Conservation (phyloP, 2,329 filamentous ascomycete genomes). For the Aspergillus fructus region DNA sequence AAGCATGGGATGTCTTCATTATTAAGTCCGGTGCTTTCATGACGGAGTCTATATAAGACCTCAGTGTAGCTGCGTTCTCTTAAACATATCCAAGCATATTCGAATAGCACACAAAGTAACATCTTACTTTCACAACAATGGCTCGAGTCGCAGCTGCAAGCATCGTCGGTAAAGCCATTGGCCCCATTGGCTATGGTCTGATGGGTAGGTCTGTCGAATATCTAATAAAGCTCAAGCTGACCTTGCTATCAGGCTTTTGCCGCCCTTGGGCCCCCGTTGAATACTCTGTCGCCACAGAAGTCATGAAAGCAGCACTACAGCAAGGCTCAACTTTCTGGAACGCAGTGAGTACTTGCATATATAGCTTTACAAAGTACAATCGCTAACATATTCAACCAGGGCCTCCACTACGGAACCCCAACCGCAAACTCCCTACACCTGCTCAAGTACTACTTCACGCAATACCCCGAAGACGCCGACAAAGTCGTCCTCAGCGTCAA, state of each 20-base stretch:
- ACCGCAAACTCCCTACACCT: slow-evolving; percentile 23
- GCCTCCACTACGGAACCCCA: slow-evolving; percentile 24
- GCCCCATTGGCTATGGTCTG: slow-evolving; percentile 15
- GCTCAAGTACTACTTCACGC: slow-evolving; percentile 10
- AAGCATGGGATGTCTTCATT: too few species aligned
- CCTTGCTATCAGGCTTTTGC: slow-evolving; percentile 14
- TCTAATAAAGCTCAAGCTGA: too few species aligned
- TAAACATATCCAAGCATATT: too few species aligned
- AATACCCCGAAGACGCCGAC: slow-evolving; percentile 7
- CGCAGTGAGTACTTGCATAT: slow-evolving; percentile 3
- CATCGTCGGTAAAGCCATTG: not conserved
- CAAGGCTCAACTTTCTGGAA: slow-evolving; percentile 20
- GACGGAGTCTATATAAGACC: too few species aligned
- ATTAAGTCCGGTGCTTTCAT: too few species aligned
- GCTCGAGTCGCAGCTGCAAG: not conserved
- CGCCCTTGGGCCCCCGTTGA: slow-evolving; percentile 13
- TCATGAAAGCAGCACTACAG: slow-evolving; percentile 4
- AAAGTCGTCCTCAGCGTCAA: slow-evolving; percentile 13
- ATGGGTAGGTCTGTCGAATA: slow-evolving; percentile 9
- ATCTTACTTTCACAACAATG: not conserved
- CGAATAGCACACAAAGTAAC: too few species aligned
- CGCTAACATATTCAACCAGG: not conserved
- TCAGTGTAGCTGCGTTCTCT: too few species aligned
- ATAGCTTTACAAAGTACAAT: not conserved
- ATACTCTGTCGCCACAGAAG: not conserved